Conservation (phyloP, 257 asterid genomes). For the Solanum pimpinellifolium region DNA sequence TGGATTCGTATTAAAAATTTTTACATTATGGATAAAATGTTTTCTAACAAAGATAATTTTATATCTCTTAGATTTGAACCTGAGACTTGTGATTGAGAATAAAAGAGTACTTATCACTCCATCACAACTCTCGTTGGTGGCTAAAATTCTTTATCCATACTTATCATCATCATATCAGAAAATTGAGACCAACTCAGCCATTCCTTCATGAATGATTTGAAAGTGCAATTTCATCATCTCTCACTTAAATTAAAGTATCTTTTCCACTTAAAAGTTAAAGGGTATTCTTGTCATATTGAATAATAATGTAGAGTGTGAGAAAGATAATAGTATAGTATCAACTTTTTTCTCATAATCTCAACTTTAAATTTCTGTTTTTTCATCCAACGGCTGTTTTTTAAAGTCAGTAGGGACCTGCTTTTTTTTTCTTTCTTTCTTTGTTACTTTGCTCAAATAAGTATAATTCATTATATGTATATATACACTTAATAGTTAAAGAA, state of each 20-base stretch:
- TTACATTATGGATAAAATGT: no score
- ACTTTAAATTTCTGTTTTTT: constrained; percentile 52
- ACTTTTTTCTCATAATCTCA: constrained; percentile 37
- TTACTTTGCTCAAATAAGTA: neutral
- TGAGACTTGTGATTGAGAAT: no score
- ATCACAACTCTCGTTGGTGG: neutral
- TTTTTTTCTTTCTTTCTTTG: neutral
- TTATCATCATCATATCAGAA: constrained; percentile 16
- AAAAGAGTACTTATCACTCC: neutral
- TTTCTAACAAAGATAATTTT: neutral
- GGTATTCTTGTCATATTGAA: constrained; percentile 39
- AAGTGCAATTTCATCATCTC: constrained; percentile 74
- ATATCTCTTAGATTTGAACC: no score
- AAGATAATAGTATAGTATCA: constrained; percentile 17
- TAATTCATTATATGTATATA: neutral
- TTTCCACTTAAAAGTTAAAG: constrained; percentile 44
- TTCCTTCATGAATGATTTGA: constrained; percentile 48
- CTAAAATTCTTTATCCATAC: constrained; percentile 1
- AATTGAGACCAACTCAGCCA: constrained; percentile 38
- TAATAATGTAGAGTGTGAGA: constrained; percentile 31
- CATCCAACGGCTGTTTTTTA: constrained; percentile 58
- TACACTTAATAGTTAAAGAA: neutral
- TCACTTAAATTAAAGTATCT: constrained; percentile 32
- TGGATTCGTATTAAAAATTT: no score
- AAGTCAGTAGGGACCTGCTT: constrained; percentile 16